Conservation (phyloP, 2,329 filamentous ascomycete species). For the Orbilia quercus region DNA sequence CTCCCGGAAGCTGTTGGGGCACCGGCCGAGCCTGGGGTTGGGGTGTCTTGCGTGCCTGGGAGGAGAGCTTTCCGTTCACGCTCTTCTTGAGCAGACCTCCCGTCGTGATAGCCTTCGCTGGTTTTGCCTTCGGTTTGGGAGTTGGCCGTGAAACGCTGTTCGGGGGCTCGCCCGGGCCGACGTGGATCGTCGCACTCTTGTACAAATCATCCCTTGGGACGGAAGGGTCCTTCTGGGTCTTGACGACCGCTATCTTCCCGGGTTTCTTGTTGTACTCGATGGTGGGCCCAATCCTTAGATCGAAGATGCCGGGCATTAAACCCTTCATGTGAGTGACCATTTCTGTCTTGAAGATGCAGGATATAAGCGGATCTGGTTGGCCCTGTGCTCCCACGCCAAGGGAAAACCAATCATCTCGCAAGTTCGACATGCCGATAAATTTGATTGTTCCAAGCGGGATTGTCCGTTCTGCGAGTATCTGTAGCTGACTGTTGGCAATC, state of each 20-base stretch:
- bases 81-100: constrained; percentile 92
- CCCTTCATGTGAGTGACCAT: constrained; percentile 90
- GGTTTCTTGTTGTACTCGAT: constrained; percentile 99
- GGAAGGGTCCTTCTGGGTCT: constrained; percentile 87
- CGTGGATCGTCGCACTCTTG: constrained; percentile 93
- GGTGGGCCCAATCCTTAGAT: constrained; percentile 81
- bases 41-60: constrained; percentile 69
- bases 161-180: constrained; percentile 82
- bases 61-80: constrained; percentile 79
- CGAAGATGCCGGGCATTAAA: constrained; percentile 81
- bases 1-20: constrained; percentile 45
- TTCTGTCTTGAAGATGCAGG: constrained; percentile 95
- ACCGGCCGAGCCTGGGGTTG: constrained; percentile 60
- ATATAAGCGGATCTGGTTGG: constrained; percentile 91
- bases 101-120: constrained; percentile 88
- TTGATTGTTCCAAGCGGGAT: constrained; percentile 89
- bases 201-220: constrained; percentile 80
- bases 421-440: constrained; percentile 80
- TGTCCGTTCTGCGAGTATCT: constrained; percentile 82
- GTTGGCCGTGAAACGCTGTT: constrained; percentile 85
- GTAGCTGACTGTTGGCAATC: constrained; percentile 81
- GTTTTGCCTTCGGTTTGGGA: constrained; percentile 85
- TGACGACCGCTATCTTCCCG: constrained; percentile 87
- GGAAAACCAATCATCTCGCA: constrained; percentile 97
- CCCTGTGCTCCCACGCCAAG: constrained; percentile 88